Base-by-base conservation (phyloP, 2,329 filamentous ascomycete genomes). In the Thermochaetoides dissita region DNA sequence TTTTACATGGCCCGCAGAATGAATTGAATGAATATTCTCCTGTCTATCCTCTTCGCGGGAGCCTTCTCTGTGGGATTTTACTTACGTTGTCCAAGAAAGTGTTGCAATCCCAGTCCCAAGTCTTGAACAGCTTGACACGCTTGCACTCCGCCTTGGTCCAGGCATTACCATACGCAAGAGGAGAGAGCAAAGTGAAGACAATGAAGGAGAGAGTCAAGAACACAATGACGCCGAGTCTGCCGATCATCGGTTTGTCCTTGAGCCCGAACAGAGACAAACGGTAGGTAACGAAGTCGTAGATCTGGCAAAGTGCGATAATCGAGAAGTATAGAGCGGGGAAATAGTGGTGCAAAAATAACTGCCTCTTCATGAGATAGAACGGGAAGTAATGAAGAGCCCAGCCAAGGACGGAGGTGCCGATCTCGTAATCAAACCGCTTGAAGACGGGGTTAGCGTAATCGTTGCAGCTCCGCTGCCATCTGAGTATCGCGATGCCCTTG, bases 361-460 rank as follows among this genome's bases (percentile, higher is more conserved):
- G 91, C 54, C 91, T 87, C 59, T 91, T 79, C 91, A 98, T 96
- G 44, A 98, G 74, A 68, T 79, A 98, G 69, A 98, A 98, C 8
- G 91, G 91, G 71, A 98, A 96, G 69, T 95, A 98, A 65, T 98
- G 91, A 62, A 98, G 81, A 38, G 84, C 86, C 91, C 91, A 98
- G 52, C 84, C 91, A 7, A 98, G 74, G 30, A 95, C 82, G 11
- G 79, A 86, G 41, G 79, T 85, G 47, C 91, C 91, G 46, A 96
- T 77, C 63, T 98, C 91, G 58, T 95, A 96, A 63, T 96, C 91
- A 61, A 96, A 98, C 43, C 91, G 85, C 68, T 94, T 94, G 72
- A 96, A 94, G 34, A 74, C 82, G 38, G 77, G 61, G 59, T 82
- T 79, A 46, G 72, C 66, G 62, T 98, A 96, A 63, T 98, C 91